phyloP scores from a whole-genome alignment of 2,329 filamentous ascomycete genomes.

The Pseudopyrenochaeta lycopersici region DNA sequence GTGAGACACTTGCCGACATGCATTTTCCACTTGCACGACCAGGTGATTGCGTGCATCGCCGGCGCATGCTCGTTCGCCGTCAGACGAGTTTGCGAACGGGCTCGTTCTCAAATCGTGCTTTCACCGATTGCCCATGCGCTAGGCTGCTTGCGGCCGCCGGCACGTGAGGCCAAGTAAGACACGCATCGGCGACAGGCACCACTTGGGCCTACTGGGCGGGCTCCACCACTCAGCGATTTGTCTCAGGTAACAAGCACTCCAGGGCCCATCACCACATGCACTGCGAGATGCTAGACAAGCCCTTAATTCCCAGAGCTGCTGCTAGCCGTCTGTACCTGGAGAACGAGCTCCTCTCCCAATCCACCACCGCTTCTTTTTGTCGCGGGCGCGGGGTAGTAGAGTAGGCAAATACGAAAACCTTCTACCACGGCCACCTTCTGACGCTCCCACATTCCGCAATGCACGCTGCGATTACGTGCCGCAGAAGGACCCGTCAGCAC shows the following conservation, averaged over 20 bases:
- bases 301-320: conserved; percentile 13
- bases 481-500: conserved; percentile 3
- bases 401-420: conserved; percentile 17
- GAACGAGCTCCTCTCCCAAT: conserved; percentile 15
- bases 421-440: no score
- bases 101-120: conserved; percentile 20
- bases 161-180: conserved; percentile 42
- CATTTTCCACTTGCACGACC: conserved; percentile 14
- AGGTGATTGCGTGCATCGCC: conserved; percentile 8
- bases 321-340: conserved; percentile 32
- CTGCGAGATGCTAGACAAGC: conserved; percentile 26
- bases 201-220: conserved; percentile 31
- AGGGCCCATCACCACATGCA: conserved; percentile 35
- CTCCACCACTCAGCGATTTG: conserved; percentile 39
- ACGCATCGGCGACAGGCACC: conserved; percentile 42
- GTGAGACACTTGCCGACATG: conserved; percentile 6
- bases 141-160: conserved; percentile 15
- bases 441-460: no score
- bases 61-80: conserved; percentile 7
- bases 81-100: conserved; percentile 11
- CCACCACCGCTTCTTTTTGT: conserved; percentile 15
- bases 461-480: neutral
- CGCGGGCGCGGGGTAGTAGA: conserved; percentile 26
- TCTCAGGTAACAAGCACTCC: conserved; percentile 38
- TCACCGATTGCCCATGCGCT: conserved; percentile 25